Evolutionary conservation across 2,329 filamentous ascomycete genomes (phyloP).

Genomic region (Fusarium dlaminii): DNA sequence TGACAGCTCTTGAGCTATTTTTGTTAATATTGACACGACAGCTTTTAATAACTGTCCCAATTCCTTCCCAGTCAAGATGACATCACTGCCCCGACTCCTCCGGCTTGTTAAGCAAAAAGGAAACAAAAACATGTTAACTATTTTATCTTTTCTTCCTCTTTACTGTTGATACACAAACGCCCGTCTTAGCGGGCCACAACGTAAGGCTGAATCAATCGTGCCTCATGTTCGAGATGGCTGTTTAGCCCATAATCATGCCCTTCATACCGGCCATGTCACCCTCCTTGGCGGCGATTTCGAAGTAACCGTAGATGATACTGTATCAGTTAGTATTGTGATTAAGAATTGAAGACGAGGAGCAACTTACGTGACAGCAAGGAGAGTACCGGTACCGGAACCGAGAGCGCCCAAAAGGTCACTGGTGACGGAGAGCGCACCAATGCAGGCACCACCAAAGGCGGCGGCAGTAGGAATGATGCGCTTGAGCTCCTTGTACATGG

Average conservation of each 20-base stretch:
- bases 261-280: constrained; percentile 89
- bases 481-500: constrained; percentile 99
- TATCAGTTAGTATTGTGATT: constrained; percentile 44
- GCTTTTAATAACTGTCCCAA: constrained; percentile 36
- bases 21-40: constrained; percentile 39
- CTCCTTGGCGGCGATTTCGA: constrained; percentile 98
- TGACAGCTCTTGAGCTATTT: constrained; percentile 35
- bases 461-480: constrained; percentile 98
- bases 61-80: constrained; percentile 38
- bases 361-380: constrained; percentile 97
- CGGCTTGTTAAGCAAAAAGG: constrained; percentile 35
- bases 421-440: constrained; percentile 94
- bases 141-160: constrained; percentile 43
- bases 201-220: constrained; percentile 33
- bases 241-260: constrained; percentile 76
- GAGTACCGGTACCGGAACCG: constrained; percentile 95
- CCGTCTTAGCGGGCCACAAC: constrained; percentile 29
- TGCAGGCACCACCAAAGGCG: constrained; percentile 98
- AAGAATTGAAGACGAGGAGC: constrained; percentile 38
- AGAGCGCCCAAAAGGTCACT: constrained; percentile 96
- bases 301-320: constrained; percentile 99
- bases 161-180: constrained; percentile 43
- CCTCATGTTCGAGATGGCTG: constrained; percentile 21
- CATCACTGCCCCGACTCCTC: constrained; percentile 40
- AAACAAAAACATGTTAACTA: constrained; percentile 44